phyloP scores from a whole-genome alignment of 176 grass and related monocot species.

The Pontederia paniculata region DNA sequence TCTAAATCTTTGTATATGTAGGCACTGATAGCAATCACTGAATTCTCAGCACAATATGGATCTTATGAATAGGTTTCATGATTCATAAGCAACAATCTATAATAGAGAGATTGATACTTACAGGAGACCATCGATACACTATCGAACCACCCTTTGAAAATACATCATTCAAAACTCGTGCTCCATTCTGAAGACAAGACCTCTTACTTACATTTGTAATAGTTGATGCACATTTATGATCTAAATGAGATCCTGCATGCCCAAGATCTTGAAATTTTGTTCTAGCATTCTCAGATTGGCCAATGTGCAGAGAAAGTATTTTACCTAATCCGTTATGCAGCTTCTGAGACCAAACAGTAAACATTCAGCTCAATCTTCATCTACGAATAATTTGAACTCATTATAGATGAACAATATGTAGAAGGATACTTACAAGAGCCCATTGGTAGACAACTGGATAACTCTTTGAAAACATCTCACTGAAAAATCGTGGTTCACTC shows the following conservation, averaged over 20 bases:
- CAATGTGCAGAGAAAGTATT: conserved; percentile 67
- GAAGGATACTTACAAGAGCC: conserved; percentile 38
- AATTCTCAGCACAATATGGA: too few species aligned
- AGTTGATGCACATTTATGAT: conserved; percentile 28
- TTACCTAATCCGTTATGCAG: background rate
- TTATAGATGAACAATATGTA: background rate
- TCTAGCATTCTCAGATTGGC: conserved; percentile 76
- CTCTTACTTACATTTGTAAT: conserved; percentile 19
- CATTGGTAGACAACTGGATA: conserved; percentile 59
- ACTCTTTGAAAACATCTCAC: conserved; percentile 55
- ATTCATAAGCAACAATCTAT: background rate
- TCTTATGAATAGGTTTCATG: background rate
- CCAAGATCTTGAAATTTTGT: conserved; percentile 83
- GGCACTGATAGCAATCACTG: too few species aligned
- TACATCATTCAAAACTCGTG: conserved; percentile 62
- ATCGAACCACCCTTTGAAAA: conserved; percentile 56
- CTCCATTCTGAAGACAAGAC: conserved; percentile 8
- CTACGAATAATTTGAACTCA: too few species aligned
- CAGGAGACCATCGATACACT: conserved; percentile 60
- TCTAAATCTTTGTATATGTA: too few species aligned
- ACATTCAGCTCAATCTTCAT: too few species aligned
- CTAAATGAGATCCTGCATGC: conserved; percentile 74
- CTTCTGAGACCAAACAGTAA: too few species aligned
- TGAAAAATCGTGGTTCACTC: conserved; percentile 45
- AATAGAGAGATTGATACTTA: conserved; percentile 29